Evolutionary conservation across 495 filamentous ascomycete genomes (phyloP), one percentile per base, ranked within the genome.

Genomic region (Cryomyces minteri): DNA sequence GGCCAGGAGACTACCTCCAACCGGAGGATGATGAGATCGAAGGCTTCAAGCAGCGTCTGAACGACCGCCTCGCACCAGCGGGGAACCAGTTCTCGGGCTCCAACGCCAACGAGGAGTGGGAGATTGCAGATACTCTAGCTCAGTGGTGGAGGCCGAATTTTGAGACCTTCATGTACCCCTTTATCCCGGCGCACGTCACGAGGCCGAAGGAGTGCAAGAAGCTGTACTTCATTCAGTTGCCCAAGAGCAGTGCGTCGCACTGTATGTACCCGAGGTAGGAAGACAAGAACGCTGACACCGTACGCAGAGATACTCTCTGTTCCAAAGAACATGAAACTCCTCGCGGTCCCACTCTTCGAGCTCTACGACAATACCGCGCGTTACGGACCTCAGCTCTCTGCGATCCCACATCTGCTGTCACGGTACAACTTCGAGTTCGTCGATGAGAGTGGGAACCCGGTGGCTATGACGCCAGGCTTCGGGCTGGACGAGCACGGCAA

Each of bases 131-230:
- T 54, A 92, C 86, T 4, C 72, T 98, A 40, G 88, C 90, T 34
- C 87, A 94, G 66, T 98, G 92, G 90, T 98, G 87, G 87, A 70
- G 90, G 30, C 90, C 90, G 38, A 96, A 94, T 65, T 94, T 96
- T 57, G 90, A 98, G 68, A 98, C 90, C 1, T 96, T 95, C 69
- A 95, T 95, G 90, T 98, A 98, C 61, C 90, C 90, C 0, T 98
- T 93, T 63, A 77, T 94, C 39, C 90, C 90, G 5, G 82, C 86
- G 12, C 90, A 98, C 62, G 82, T 94, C 47, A 94, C 90, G 6
- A 72, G 92, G 38, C 90, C 90, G 12, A 98, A 95, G 69, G 90
- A 98, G 71, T 94, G 88, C 69, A 98, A 98, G 71, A 98, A 98
- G 73, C 69, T 95, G 41, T 98, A 95, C 60, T 84, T 96, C 45